Conservation (phyloP, 1,139 yeast species). For the Saccharomyces pastorianus region DNA sequence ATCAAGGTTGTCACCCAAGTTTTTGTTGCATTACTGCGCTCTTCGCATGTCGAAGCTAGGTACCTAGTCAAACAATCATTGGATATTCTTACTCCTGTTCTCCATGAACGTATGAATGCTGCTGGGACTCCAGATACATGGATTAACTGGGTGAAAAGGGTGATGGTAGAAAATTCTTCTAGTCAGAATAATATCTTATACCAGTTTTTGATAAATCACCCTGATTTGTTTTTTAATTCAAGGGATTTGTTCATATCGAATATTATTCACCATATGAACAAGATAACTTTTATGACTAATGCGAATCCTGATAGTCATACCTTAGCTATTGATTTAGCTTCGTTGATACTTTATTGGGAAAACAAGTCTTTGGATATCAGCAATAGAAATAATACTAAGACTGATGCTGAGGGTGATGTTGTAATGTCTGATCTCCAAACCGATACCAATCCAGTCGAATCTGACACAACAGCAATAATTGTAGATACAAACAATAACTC, state of each 20-base stretch:
- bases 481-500: constrained; percentile 10
- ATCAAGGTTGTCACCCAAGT: constrained; percentile 84
- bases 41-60: constrained; percentile 81
- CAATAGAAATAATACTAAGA: constrained; percentile 17
- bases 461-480: not conserved
- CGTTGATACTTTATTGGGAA: constrained; percentile 82
- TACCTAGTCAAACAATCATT: constrained; percentile 79
- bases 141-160: constrained; percentile 94
- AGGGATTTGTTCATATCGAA: constrained; percentile 85
- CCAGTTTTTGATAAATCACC: constrained; percentile 81
- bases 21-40: constrained; percentile 78
- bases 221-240: constrained; percentile 75
- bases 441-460: not conserved
- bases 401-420: constrained; percentile 28
- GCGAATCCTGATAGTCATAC: constrained; percentile 77
- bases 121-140: constrained; percentile 61
- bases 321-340: constrained; percentile 84
- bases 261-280: constrained; percentile 89
- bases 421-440: constrained; percentile 15
- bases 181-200: constrained; percentile 67
- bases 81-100: constrained; percentile 82
- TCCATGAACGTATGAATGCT: constrained; percentile 59
- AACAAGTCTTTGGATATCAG: constrained; percentile 33
- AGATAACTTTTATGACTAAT: constrained; percentile 71
- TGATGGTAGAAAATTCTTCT: constrained; percentile 82